Evolutionary conservation across 208 protist genomes (phyloP).

Genomic region (Wallacemonas rigidus): DNA sequence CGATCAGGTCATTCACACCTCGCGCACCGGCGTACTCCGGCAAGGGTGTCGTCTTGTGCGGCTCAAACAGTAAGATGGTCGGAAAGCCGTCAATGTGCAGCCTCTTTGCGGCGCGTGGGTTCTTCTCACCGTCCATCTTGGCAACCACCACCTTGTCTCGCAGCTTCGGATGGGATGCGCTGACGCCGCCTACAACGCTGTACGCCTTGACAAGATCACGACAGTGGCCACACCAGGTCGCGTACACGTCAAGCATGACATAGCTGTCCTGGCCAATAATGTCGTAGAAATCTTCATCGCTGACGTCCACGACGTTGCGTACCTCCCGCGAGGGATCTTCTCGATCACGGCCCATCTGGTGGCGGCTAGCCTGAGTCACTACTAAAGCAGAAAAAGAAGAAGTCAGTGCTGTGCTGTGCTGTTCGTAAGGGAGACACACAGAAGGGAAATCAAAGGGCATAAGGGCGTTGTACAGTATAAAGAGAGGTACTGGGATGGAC

Average conservation of each 20-base stretch:
- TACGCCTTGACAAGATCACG: conserved; percentile 27
- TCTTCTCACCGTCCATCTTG: conserved; percentile 39
- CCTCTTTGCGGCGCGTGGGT: conserved; percentile 13
- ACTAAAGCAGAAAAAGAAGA: no score
- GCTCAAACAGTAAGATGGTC: conserved; percentile 45
- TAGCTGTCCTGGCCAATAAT: conserved; percentile 38
- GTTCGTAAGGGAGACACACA: no score
- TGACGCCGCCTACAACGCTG: conserved; percentile 19
- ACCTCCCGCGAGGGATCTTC: conserved; percentile 17
- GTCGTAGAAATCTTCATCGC: conserved; percentile 40
- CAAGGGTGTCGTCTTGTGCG: conserved; percentile 22
- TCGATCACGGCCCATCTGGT: background rate
- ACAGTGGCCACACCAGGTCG: conserved; percentile 83
- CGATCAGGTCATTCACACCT: conserved; percentile 28
- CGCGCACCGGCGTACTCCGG: conserved; percentile 32
- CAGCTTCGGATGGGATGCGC: conserved; percentile 19
- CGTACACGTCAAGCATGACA: conserved; percentile 82
- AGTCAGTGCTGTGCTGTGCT: no score
- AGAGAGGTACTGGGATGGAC: no score
- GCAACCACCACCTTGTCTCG: conserved; percentile 28
- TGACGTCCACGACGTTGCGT: conserved; percentile 36
- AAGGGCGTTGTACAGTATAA: no score
- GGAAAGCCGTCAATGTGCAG: conserved; percentile 47
- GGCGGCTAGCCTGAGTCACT: no score
- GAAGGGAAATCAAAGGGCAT: no score